phyloP scores from a whole-genome alignment of 192 early-diverging fungal species.

The Entomortierella beljakovae region DNA sequence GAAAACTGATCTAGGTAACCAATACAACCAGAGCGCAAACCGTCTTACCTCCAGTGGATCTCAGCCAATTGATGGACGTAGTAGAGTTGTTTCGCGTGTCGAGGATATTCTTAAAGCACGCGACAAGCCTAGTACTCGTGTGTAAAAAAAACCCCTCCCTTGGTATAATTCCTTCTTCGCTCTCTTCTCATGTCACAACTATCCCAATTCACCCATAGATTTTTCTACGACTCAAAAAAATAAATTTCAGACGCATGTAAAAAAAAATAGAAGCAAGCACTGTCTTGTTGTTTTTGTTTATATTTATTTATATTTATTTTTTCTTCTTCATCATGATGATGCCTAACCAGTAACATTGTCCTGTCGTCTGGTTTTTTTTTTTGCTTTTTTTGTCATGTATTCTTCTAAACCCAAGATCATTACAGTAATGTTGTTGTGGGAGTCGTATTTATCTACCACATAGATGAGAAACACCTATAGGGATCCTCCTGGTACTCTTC shows the following conservation, averaged over 20 bases:
- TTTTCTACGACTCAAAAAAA: too few relatives aligned
- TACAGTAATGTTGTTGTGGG: neutral
- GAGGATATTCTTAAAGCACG: conserved; percentile 27
- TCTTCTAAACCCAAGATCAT: neutral
- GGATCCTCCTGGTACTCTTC: conserved; percentile 98
- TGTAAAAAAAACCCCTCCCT: neutral
- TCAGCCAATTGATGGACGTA: conserved; percentile 10
- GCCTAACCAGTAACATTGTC: too few relatives aligned
- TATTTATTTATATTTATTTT: neutral
- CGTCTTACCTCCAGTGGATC: conserved; percentile 27
- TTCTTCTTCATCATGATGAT: neutral
- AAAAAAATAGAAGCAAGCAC: neutral
- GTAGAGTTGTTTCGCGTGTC: conserved; percentile 35
- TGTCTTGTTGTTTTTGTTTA: neutral
- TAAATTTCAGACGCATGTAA: neutral
- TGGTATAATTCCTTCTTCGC: neutral
- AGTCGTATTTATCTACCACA: conserved; percentile 20
- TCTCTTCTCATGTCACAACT: neutral
- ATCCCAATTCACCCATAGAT: too few relatives aligned
- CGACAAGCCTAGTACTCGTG: conserved; percentile 32
- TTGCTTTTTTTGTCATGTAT: neutral
- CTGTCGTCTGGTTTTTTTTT: neutral
- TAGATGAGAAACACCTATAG: conserved; percentile 68
- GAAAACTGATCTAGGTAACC: conserved; percentile 8
- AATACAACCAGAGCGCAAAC: conserved; percentile 8